Evolutionary conservation across 371 early-diverging fungal genomes (phyloP).

Genomic region (Quaeritorhiza haematococci): DNA sequence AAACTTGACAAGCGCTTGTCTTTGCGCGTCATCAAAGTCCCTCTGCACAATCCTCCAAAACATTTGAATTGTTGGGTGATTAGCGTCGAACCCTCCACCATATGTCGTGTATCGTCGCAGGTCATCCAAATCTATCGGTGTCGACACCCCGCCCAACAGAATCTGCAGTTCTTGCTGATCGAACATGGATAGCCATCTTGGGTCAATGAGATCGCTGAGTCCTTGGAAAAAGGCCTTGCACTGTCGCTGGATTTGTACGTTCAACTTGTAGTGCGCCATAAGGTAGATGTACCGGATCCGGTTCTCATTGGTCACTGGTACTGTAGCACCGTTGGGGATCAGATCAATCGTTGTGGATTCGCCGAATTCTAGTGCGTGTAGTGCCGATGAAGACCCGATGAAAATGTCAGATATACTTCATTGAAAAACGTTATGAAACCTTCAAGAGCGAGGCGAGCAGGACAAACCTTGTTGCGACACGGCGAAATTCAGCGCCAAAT

Average conservation of each 20-base stretch:
- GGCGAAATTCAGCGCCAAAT: constrained; percentile 75
- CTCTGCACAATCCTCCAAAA: constrained; percentile 78
- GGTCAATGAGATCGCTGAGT: constrained; percentile 52
- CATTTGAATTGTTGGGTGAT: constrained; percentile 41
- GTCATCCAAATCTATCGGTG: constrained; percentile 71
- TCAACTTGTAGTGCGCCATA: constrained; percentile 76
- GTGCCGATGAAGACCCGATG: background rate
- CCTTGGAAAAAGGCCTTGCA: constrained; percentile 87
- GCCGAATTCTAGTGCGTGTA: constrained; percentile 23
- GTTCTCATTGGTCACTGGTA: constrained; percentile 72
- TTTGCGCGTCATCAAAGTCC: constrained; percentile 49
- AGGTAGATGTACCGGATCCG: constrained; percentile 72
- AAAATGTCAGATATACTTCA: background rate
- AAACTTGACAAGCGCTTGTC: constrained; percentile 75
- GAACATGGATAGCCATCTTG: constrained; percentile 48
- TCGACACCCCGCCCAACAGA: constrained; percentile 79
- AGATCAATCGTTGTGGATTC: constrained; percentile 54
- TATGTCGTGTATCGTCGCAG: constrained; percentile 43
- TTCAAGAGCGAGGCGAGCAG: too few species aligned
- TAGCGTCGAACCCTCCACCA: constrained; percentile 33
- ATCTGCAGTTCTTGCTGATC: constrained; percentile 81
- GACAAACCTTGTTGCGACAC: constrained; percentile 58
- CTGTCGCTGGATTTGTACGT: constrained; percentile 66
- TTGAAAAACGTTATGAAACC: constrained; percentile 16
- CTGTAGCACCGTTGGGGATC: constrained; percentile 63